Conservation (phyloP, 306 rosid genomes). For the Dalbergia oliveri region DNA sequence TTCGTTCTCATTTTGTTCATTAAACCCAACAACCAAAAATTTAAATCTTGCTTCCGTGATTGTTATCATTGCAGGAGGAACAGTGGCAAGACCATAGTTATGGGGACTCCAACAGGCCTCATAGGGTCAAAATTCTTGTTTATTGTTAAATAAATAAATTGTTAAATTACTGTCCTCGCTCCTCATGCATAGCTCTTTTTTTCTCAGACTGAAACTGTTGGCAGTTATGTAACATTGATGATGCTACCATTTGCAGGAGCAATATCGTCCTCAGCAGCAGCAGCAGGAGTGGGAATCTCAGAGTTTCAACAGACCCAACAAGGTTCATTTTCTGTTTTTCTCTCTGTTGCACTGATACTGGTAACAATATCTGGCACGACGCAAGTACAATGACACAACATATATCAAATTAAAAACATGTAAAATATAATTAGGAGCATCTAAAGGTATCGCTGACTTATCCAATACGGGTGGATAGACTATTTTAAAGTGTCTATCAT, state of each 20-base stretch:
- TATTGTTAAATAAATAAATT: not conserved
- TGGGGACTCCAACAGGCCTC: constrained; percentile 6
- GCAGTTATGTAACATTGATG: not conserved
- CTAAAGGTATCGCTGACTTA: too few species aligned
- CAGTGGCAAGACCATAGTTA: constrained; percentile 26
- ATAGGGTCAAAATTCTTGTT: not conserved
- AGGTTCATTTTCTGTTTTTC: constrained; percentile 36
- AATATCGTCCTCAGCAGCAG: constrained; percentile 44
- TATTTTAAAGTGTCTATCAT: too few species aligned
- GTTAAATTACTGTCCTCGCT: not conserved
- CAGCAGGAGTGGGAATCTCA: constrained; percentile 43
- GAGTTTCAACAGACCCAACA: constrained; percentile 26
- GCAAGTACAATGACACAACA: too few species aligned
- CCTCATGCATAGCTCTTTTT: too few species aligned
- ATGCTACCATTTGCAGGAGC: constrained; percentile 37
- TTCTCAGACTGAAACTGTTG: not conserved
- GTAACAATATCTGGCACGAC: too few species aligned
- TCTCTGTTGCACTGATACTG: not conserved
- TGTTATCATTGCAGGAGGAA: constrained; percentile 18
- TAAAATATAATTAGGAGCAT: too few species aligned
- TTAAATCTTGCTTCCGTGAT: not conserved
- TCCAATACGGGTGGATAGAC: too few species aligned
- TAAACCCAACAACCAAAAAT: not conserved
- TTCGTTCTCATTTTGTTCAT: not conserved
- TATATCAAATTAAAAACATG: too few species aligned